Evolutionary conservation across 441 rosid genomes (phyloP).

Genomic region (Mallotus repandus): DNA sequence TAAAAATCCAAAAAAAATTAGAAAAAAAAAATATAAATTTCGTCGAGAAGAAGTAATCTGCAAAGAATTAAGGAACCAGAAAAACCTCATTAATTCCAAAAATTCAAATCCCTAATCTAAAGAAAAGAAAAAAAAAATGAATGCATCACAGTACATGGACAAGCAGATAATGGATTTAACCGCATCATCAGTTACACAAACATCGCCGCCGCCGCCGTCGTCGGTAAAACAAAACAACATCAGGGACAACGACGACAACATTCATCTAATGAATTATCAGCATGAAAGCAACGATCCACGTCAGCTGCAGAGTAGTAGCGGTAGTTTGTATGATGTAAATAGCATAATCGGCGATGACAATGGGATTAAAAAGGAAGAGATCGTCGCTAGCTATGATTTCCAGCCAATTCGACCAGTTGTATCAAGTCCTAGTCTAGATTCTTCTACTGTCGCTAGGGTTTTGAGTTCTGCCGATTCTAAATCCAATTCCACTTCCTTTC

Average conservation of each 20-base stretch:
- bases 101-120: neutral
- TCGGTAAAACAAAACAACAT: slow-evolving; percentile 11
- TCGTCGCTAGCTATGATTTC: slow-evolving; percentile 83
- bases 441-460: slow-evolving; percentile 36
- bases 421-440: slow-evolving; percentile 9
- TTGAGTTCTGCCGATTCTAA: slow-evolving; percentile 50
- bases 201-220: slow-evolving; percentile 4
- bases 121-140: slow-evolving; percentile 32
- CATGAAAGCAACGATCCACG: slow-evolving; percentile 45
- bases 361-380: slow-evolving; percentile 57
- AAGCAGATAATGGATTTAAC: slow-evolving; percentile 86
- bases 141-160: slow-evolving; percentile 66
- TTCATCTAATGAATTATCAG: slow-evolving; percentile 55
- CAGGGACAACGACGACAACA: neutral
- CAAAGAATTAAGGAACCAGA: neutral
- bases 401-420: slow-evolving; percentile 63
- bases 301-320: slow-evolving; percentile 3
- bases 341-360: slow-evolving; percentile 27
- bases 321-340: neutral
- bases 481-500: slow-evolving; percentile 30
- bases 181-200: slow-evolving; percentile 25
- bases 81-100: neutral
- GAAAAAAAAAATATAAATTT: neutral
- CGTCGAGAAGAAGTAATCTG: neutral
- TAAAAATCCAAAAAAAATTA: too few species aligned